Evolutionary conservation across 805 yeast species (phyloP).

Genomic region (Candida montana): DNA sequence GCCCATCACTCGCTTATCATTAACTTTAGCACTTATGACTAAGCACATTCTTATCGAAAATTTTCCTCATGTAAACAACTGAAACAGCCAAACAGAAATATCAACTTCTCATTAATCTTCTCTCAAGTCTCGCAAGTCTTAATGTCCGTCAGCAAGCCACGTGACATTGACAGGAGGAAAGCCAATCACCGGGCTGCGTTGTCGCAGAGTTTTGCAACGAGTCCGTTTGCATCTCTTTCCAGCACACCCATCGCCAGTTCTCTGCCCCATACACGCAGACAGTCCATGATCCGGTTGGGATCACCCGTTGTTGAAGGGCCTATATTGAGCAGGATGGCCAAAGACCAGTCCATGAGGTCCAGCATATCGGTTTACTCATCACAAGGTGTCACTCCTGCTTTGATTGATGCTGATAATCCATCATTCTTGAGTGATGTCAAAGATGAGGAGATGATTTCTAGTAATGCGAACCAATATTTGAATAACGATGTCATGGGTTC

Average conservation of each 20-base stretch:
- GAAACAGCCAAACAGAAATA: background rate
- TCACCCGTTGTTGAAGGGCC: slow-evolving; percentile 1
- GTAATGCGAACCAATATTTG: slow-evolving; percentile 10
- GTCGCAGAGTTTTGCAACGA: background rate
- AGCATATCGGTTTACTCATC: slow-evolving; percentile 1
- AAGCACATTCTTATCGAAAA: too few species aligned
- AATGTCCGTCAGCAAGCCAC: slow-evolving; percentile 3
- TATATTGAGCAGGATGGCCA: background rate
- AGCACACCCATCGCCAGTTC: background rate
- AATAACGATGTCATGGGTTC: slow-evolving; percentile 14
- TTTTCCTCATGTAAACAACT: too few species aligned
- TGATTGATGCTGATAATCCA: slow-evolving; percentile 13
- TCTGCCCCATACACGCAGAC: slow-evolving; percentile 7
- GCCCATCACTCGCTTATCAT: too few species aligned
- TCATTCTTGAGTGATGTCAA: slow-evolving; percentile 10
- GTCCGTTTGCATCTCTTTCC: background rate
- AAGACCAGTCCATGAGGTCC: background rate
- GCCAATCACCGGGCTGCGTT: background rate
- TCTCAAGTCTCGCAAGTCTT: background rate
- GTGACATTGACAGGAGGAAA: background rate
- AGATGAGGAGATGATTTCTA: slow-evolving; percentile 5
- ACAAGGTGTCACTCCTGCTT: slow-evolving; percentile 1
- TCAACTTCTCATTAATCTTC: background rate
- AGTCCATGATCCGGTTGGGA: slow-evolving; percentile 10
- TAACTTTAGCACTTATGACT: too few species aligned